Evolutionary conservation across 2,329 filamentous ascomycete species (phyloP).

Genomic region (Trichoderma hamatum): DNA sequence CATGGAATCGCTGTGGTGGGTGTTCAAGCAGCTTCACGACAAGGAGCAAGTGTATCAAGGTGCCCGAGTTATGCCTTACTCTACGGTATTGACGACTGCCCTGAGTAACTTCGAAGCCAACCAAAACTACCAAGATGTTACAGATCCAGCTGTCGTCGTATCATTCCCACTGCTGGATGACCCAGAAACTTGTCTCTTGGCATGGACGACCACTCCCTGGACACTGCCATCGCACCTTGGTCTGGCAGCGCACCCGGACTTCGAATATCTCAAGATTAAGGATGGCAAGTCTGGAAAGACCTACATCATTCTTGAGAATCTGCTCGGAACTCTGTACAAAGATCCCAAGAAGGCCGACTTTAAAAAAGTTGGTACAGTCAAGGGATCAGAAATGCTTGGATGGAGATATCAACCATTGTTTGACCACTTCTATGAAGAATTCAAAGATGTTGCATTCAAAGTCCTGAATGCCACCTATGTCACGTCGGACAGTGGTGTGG

Average conservation of each 20-base stretch:
- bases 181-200: slow-evolving; percentile 73
- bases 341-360: slow-evolving; percentile 95
- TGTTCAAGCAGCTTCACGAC: slow-evolving; percentile 90
- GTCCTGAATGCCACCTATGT: slow-evolving; percentile 86
- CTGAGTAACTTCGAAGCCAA: slow-evolving; percentile 92
- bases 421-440: slow-evolving; percentile 85
- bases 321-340: slow-evolving; percentile 84
- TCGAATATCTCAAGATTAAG: slow-evolving; percentile 84
- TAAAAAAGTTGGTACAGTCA: slow-evolving; percentile 77
- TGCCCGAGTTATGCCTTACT: slow-evolving; percentile 93
- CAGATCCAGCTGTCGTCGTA: slow-evolving; percentile 87
- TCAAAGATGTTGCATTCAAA: slow-evolving; percentile 80
- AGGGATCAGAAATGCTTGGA: slow-evolving; percentile 81
- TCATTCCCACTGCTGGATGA: slow-evolving; percentile 83
- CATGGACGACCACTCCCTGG: slow-evolving; percentile 90
- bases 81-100: slow-evolving; percentile 84
- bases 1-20: slow-evolving; percentile 98
- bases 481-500: slow-evolving; percentile 85
- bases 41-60: slow-evolving; percentile 89
- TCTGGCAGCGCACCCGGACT: slow-evolving; percentile 77
- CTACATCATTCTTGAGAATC: slow-evolving; percentile 81
- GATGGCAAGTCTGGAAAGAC: slow-evolving; percentile 82
- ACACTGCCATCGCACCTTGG: slow-evolving; percentile 81
- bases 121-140: slow-evolving; percentile 92
- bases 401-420: slow-evolving; percentile 91